These are phyloP conservation scores for Artemisia annua DNA, from an alignment of 129 eudicot species.

Conservation along the genomic window DNA sequence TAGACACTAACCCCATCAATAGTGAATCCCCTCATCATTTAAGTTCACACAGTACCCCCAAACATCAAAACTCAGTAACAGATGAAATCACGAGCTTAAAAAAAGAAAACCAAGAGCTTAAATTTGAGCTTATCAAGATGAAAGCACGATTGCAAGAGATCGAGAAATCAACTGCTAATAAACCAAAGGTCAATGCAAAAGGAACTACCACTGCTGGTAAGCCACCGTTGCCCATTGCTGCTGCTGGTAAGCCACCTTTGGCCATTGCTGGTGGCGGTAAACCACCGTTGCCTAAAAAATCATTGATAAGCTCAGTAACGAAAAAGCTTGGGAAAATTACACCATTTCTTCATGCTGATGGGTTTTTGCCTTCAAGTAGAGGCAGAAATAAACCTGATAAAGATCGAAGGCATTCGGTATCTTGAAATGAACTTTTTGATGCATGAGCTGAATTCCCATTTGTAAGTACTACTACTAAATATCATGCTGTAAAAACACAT, in stretches of 20 bases:
- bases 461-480: neutral
- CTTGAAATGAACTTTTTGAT: slow-evolving; percentile 13
- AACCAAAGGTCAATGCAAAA: slow-evolving; percentile 1
- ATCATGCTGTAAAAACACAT: slow-evolving; percentile 25
- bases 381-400: slow-evolving; percentile 57
- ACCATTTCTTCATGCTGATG: slow-evolving; percentile 53
- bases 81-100: slow-evolving; percentile 52
- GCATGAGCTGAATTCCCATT: neutral
- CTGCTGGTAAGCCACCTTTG: slow-evolving; percentile 13
- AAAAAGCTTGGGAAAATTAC: slow-evolving; percentile 67
- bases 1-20: slow-evolving; percentile 34
- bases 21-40: slow-evolving; percentile 33
- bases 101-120: slow-evolving; percentile 84
- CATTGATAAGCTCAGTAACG: slow-evolving; percentile 68
- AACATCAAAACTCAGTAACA: slow-evolving; percentile 30
- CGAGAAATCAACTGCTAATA: slow-evolving; percentile 36
- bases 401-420: slow-evolving; percentile 74
- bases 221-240: slow-evolving; percentile 6
- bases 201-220: slow-evolving; percentile 8
- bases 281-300: slow-evolving; percentile 70
- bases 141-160: slow-evolving; percentile 69
- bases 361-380: slow-evolving; percentile 44
- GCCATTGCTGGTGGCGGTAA: slow-evolving; percentile 29
- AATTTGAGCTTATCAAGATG: slow-evolving; percentile 71
- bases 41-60: slow-evolving; percentile 16